phyloP scores from a whole-genome alignment of 2,329 filamentous ascomycete genomes.

The Alternaria arbusti region DNA sequence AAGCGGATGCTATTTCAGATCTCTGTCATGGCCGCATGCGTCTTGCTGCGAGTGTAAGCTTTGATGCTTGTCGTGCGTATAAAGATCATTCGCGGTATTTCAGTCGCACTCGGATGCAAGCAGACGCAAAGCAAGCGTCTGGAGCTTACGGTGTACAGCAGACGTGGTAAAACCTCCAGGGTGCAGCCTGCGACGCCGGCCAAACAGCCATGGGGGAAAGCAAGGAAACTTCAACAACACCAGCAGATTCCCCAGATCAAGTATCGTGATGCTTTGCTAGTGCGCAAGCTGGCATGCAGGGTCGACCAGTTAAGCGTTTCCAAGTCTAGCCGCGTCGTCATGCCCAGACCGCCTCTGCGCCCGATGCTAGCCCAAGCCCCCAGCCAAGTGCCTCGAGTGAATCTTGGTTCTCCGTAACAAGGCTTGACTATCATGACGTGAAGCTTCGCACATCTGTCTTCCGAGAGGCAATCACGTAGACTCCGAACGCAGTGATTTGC shows the following conservation, averaged over 20 bases:
- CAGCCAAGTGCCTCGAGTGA: conserved; percentile 11
- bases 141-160: neutral
- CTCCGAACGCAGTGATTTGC: conserved; percentile 11
- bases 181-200: neutral
- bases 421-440: conserved; percentile 33
- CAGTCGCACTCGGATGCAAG: neutral
- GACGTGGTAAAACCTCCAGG: neutral
- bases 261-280: neutral
- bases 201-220: neutral
- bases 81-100: neutral
- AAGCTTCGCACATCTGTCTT: conserved; percentile 15
- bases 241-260: conserved; percentile 6
- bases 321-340: conserved; percentile 7
- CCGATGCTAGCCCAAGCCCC: conserved; percentile 18
- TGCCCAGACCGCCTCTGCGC: conserved; percentile 5
- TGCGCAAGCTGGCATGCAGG: neutral
- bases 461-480: neutral
- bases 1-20: neutral
- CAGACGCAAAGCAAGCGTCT: neutral
- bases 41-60: neutral
- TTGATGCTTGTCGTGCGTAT: neutral
- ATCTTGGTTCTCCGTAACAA: conserved; percentile 14
- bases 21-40: neutral
- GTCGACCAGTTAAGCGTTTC: conserved; percentile 26
- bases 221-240: neutral